Evolutionary conservation across 441 rosid genomes (phyloP).

Genomic region (Adansonia grandidieri): DNA sequence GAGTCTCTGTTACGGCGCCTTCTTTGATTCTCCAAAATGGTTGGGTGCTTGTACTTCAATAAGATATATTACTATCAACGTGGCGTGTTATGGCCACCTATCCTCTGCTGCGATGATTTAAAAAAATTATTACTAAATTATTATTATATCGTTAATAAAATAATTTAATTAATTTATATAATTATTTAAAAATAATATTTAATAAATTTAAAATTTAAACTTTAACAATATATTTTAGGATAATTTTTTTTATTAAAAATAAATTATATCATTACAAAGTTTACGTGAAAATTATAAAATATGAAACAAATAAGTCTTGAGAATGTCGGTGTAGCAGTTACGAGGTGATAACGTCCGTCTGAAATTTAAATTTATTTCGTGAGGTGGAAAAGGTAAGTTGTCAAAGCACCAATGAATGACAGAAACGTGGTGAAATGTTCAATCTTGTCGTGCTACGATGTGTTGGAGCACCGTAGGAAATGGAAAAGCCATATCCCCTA

Average conservation of each 20-base stretch:
- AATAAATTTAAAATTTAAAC: too few species aligned
- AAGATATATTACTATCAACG: background rate
- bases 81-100: background rate
- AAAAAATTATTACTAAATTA: too few species aligned
- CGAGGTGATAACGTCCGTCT: background rate
- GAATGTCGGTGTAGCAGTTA: background rate
- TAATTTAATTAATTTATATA: too few species aligned
- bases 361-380: background rate
- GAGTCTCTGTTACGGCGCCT: conserved; percentile 35
- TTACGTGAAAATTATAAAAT: background rate
- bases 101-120: background rate
- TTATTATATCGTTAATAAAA: too few species aligned
- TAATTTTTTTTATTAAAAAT: too few species aligned
- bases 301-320: background rate
- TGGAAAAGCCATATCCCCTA: conserved; percentile 11
- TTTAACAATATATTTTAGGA: too few species aligned
- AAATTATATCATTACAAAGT: too few species aligned
- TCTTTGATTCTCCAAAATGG: background rate
- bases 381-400: conserved; percentile 12
- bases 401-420: background rate
- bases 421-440: background rate
- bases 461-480: conserved; percentile 23
- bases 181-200: too few species aligned
- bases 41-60: background rate
- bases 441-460: background rate